Conservation (phyloP, 169 alveolate genomes). For the Cryptosporidium ryanae region DNA sequence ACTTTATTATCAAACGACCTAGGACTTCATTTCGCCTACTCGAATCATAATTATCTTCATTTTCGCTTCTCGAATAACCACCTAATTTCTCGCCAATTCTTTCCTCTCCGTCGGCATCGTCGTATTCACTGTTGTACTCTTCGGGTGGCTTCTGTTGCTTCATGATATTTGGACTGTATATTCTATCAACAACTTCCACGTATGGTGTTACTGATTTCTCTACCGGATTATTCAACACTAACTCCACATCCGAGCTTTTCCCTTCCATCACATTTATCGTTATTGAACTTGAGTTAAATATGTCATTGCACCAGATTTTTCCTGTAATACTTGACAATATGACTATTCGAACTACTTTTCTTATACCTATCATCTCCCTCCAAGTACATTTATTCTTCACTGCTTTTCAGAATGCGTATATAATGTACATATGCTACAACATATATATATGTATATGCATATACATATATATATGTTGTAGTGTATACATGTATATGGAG, state of each 20-base stretch:
- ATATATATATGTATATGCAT: too few species aligned
- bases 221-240: constrained; percentile 41
- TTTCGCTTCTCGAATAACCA: not conserved
- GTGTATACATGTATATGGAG: too few species aligned
- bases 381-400: too few species aligned
- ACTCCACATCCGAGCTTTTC: constrained; percentile 28
- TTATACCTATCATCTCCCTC: too few species aligned
- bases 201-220: constrained; percentile 62
- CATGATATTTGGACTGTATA: constrained; percentile 51
- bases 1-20: constrained; percentile 59
- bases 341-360: not conserved
- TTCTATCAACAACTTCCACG: constrained; percentile 14
- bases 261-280: constrained; percentile 69
- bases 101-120: not conserved
- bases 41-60: constrained; percentile 2
- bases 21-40: not conserved
- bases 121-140: constrained; percentile 8
- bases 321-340: not conserved
- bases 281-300: constrained; percentile 45
- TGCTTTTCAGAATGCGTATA: too few species aligned
- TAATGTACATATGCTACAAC: too few species aligned
- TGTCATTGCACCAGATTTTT: not conserved
- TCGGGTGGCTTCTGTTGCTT: constrained; percentile 69
- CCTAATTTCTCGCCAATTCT: not conserved
- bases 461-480: too few species aligned